Conservation (phyloP, 176 grass and related monocot species). For the Ampelocalamus luodianensis region DNA sequence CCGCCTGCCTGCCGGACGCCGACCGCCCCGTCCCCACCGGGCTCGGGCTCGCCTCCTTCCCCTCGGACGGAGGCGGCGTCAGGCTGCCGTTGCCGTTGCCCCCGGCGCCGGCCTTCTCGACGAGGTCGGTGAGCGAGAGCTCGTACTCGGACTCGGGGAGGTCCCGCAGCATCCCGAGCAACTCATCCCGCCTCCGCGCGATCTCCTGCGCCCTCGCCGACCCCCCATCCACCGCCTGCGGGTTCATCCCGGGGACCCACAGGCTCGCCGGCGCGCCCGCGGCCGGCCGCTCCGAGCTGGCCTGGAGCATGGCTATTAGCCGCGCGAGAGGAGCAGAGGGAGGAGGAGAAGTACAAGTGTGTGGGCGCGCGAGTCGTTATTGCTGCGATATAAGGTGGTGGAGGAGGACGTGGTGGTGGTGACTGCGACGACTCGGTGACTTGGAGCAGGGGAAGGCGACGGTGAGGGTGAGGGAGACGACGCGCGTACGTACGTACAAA, state of each 20-base stretch:
- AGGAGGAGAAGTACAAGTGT: no score
- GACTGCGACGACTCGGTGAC: conserved; percentile 4
- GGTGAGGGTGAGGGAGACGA: background rate
- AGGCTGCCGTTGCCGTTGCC: background rate
- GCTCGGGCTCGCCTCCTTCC: background rate
- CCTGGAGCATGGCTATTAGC: conserved; percentile 46
- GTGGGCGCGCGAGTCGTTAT: background rate
- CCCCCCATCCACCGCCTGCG: background rate
- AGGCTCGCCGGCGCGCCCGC: background rate
- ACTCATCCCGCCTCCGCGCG: conserved; percentile 67
- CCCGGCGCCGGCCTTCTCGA: conserved; percentile 43
- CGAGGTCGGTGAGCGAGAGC: conserved; percentile 86
- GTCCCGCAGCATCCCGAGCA: conserved; percentile 72
- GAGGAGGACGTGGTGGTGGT: background rate
- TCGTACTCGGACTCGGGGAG: conserved; percentile 80
- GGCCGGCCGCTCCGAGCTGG: conserved; percentile 26
- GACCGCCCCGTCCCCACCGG: background rate
- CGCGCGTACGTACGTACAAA: background rate
- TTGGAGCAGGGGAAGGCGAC: background rate
- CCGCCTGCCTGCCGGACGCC: conserved; percentile 32
- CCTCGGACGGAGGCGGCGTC: background rate
- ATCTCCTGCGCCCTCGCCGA: conserved; percentile 74
- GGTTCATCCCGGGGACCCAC: conserved; percentile 60
- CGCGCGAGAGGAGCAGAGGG: background rate
- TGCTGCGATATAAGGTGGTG: background rate